Percentiles rank a stretch among this genome's conserved stretches.
These are phyloP conservation scores for Rhypophila decipiens DNA, from an alignment of 495 filamentous ascomycete genomes.

Conservation along the genomic window DNA sequence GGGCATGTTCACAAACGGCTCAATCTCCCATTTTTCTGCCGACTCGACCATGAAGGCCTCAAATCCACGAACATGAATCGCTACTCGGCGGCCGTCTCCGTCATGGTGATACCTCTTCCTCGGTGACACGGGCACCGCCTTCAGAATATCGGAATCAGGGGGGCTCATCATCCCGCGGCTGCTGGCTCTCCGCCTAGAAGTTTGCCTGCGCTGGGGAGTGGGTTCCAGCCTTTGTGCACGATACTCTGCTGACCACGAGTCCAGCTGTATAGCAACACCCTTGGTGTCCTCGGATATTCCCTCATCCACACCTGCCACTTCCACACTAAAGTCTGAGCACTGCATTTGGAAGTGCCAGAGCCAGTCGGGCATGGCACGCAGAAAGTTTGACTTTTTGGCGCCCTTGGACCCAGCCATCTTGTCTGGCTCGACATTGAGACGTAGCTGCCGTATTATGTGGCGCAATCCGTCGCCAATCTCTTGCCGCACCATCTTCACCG, in stretches of 20 bases:
- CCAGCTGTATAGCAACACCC: constrained; percentile 78
- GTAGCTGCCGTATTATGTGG: constrained; percentile 80
- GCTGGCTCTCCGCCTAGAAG: constrained; percentile 51
- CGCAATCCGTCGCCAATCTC: constrained; percentile 90
- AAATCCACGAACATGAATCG: constrained; percentile 71
- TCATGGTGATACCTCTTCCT: constrained; percentile 48
- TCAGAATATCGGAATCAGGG: constrained; percentile 52
- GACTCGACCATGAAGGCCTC: constrained; percentile 88
- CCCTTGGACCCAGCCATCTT: constrained; percentile 47
- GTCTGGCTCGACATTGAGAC: constrained; percentile 53
- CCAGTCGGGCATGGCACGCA: constrained; percentile 78
- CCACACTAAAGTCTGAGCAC: constrained; percentile 80
- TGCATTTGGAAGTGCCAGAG: constrained; percentile 76
- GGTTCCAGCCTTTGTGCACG: constrained; percentile 67
- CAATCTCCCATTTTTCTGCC: constrained; percentile 73
- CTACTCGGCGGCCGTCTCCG: constrained; percentile 78
- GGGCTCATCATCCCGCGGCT: constrained; percentile 50
- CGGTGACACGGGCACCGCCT: constrained; percentile 54
- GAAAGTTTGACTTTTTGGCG: constrained; percentile 51
- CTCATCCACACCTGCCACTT: constrained; percentile 82
- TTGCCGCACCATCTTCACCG: constrained; percentile 79
- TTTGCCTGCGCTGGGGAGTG: constrained; percentile 36
- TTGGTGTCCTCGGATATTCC: constrained; percentile 71
- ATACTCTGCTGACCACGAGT: constrained; percentile 90
- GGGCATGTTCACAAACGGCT: constrained; percentile 81